Conservation (phyloP, 1,139 yeast genomes). For the Wickerhamiella infanticola region DNA sequence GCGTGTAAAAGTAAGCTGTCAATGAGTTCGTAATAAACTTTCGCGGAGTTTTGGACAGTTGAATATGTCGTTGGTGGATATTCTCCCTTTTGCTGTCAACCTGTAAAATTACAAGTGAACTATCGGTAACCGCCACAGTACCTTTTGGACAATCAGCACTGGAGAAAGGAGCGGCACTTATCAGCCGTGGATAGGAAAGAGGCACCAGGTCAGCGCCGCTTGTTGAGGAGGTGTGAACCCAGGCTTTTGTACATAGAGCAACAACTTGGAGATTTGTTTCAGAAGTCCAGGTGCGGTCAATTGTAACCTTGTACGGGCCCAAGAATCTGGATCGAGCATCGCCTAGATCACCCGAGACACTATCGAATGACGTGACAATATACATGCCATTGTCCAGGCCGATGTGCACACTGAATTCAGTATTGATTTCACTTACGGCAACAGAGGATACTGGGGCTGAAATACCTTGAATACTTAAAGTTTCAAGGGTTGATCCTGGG, state of each 20-base stretch:
- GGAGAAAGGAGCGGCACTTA: constrained; percentile 36
- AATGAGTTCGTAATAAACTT: constrained; percentile 24
- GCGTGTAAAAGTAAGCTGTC: constrained; percentile 25
- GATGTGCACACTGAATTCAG: constrained; percentile 38
- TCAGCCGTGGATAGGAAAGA: constrained; percentile 21
- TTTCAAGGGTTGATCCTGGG: constrained; percentile 45
- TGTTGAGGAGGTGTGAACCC: constrained; percentile 15
- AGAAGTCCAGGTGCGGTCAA: constrained; percentile 27
- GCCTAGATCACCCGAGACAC: constrained; percentile 44
- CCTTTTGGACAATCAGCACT: constrained; percentile 51
- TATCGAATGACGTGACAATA: constrained; percentile 45
- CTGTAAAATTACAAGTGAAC: constrained; percentile 42
- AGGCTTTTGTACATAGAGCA: constrained; percentile 28
- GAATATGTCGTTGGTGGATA: constrained; percentile 30
- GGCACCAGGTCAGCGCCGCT: constrained; percentile 21
- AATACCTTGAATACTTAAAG: constrained; percentile 51
- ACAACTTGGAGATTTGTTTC: constrained; percentile 20
- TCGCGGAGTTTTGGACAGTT: constrained; percentile 41
- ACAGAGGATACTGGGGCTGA: constrained; percentile 43
- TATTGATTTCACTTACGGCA: constrained; percentile 30
- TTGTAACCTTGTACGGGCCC: constrained; percentile 48
- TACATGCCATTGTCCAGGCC: constrained; percentile 78
- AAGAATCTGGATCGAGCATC: constrained; percentile 60
- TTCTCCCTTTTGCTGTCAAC: constrained; percentile 39
- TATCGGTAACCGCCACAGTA: constrained; percentile 44